Evolutionary conservation across 1,284 basidiomycete species (phyloP), one percentile per base, ranked within the genome.

Genomic region (Coriolopsis trogii): DNA sequence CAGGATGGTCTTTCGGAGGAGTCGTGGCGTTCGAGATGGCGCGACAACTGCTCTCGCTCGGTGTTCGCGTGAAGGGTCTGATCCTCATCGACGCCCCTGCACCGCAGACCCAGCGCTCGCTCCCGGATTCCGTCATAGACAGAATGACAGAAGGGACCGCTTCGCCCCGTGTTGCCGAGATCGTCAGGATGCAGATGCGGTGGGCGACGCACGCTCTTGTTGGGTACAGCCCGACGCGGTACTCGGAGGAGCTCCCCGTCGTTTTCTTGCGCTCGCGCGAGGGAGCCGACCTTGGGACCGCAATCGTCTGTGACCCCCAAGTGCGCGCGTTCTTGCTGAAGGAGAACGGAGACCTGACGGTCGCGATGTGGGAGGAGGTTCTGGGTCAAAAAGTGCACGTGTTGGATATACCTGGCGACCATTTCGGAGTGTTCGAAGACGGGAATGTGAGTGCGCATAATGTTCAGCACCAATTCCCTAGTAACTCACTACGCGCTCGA

Each of bases 1-100:
- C 52, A 86, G 87, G 87, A 0, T 89, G 88, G 87, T 90, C 87
- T 4, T 87, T 89, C 61, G 87, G 87, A 15, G 87, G 87, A 3
- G 78, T 88, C 9, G 78, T 82, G 0, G 84, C 87, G 0, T 87
- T 81, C 59, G 85, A 88, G 60, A 69, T 80, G 5, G 79, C 83
- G n/a, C 74, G 74, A 2, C 75, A 79, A 31, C 74, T 89, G n/a
- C 58, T 64, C 15, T 59, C 59, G 9, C 67, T 58, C 7, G 81
- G 79, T 2, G 58, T 76, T 10, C 51, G 55, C 1, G 79, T 85
- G 15, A 69, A 71, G 49, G 87, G 85, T 0, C 70, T 90, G 36
- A 59, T 89, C 4, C 70, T 89, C 53, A 82, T 90, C 58, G 86
- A 89, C 62, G 76, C 84, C 0, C 85, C 87, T 0, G 70, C 72